Base-by-base conservation (phyloP, 2,329 filamentous ascomycete species). In the Cladosporium halotolerans region DNA sequence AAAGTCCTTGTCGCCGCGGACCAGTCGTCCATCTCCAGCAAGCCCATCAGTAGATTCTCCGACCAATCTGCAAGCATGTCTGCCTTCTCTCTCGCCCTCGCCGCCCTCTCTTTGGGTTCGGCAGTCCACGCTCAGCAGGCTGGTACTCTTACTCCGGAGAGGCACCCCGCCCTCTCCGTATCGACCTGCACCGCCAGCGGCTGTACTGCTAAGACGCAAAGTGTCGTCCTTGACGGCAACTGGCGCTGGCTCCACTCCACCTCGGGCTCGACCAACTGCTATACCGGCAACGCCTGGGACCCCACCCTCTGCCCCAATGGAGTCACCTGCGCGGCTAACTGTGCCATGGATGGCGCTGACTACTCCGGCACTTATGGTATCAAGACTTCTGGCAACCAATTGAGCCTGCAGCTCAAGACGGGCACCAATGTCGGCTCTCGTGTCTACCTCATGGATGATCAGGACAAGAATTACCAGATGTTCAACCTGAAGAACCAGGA, bases 401-500 rank as follows among this genome's bases (percentile, higher is more conserved):
- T 83, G 54, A 73, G 72, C 10, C 66, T 83, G 56, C 72, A 72
- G 48, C 66, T 72, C 52, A 72, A 63, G 16, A 75, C 73, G 7
- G 63, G 65, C 31, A 58, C 58, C 59, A 70, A 60, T 58, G 61
- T 56, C 57, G 67, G 57, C 60, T 75, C 43, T 71, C 79, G 85
- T 60, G 70, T 84, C 41, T 88, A 86, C 67, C 76, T 88, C 57
- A 79, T 88, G 73, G 77, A 79, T 11, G 60, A 68, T 60, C 72
- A 75, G 48, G 79, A 83, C 42, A 74, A 73, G 60, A 79, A 78
- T 55, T 88, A 88, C 69, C 72, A 86, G 71, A 77, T 79, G 65
- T 83, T 87, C 71, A 76, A 80, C 55, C 74, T 87, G 54, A 74
- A 82, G 51, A 82, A 81, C 70, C 78, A 84, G 64, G 85, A 88